These are phyloP conservation scores for Vigna trinervia DNA, from an alignment of 306 rosid genomes.

Conservation along the genomic window DNA sequence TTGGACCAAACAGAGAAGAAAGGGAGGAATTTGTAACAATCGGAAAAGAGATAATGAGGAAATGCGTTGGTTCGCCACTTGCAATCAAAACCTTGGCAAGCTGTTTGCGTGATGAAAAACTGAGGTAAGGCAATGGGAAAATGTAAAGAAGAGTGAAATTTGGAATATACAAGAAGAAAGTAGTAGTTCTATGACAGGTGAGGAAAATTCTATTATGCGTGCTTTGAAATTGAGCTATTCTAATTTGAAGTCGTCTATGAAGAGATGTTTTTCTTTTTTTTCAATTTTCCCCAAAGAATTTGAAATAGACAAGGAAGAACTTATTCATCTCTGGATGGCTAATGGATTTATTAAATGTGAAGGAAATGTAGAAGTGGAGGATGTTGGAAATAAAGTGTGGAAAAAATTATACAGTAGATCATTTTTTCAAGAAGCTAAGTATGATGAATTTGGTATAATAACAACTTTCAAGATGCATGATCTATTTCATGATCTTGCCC, in stretches of 20 bases:
- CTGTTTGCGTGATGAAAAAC: neutral
- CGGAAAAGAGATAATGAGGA: too few species aligned
- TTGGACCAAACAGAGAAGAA: constrained; percentile 1
- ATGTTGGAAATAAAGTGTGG: constrained; percentile 39
- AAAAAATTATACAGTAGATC: constrained; percentile 32
- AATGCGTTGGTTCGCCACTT: too few species aligned
- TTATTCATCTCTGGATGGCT: constrained; percentile 43
- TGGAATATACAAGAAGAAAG: neutral
- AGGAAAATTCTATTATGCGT: neutral
- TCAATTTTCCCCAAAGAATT: neutral
- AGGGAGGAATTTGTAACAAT: too few species aligned
- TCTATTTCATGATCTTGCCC: constrained; percentile 34
- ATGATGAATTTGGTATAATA: neutral
- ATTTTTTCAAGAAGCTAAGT: constrained; percentile 40
- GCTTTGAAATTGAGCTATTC: neutral
- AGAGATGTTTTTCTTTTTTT: neutral
- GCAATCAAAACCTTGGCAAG: too few species aligned
- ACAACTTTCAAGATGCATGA: neutral
- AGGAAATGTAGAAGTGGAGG: constrained; percentile 36
- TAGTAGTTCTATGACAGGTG: neutral
- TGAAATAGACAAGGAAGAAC: neutral
- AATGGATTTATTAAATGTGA: neutral
- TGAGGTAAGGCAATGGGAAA: constrained; percentile 30
- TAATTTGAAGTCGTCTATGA: neutral
- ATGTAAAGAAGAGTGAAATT: neutral